Base-by-base conservation (phyloP, 2,329 filamentous ascomycete genomes). In the Clonostachys sp. region DNA sequence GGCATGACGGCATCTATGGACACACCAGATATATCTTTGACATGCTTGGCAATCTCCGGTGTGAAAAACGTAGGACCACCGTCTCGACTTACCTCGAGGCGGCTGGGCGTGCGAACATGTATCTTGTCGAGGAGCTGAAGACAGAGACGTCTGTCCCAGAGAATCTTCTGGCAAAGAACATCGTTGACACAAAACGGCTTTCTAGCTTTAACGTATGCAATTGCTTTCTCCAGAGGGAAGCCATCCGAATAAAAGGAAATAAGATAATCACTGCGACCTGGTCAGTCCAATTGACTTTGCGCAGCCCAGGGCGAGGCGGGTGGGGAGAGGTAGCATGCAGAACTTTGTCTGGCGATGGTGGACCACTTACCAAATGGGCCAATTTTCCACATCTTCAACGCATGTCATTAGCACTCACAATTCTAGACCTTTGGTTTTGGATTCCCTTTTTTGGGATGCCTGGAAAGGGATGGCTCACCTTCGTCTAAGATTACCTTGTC, bases 161-260 rank as follows among this genome's bases (percentile, higher is more conserved):
- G 74, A 6, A 99, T 83, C 65, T 95, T 91, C 65, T 99, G 94
- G 90, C 99, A 96, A 1, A 91, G 89, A 41, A 99, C 76, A 65
- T 99, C 92, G 62, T 99, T 99, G 61, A 99, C 91, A 62, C 92
- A 96, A 58, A 96, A 97, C 1, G 94, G 94, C 62, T 95, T 95
- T 48, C 94, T 84, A 12, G 95, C 80, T 60, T 91, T 90, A 51
- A 91, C 89, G 65, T 99, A 99, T 34, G 91, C 89, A 57, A 99
- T 95, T 6, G 95, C 94, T 64, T 99, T 99, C 55, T 97, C 91
- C 42, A 99, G 72, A 0, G 94, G 94, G 56, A 99, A 99, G 1
- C 94, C 94, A 64, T 96, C 92, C 0, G 92, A 97, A 68, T 97
- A 99, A 71, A 99, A 99, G 4, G 91, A 96, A 60, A 99, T 96